Percentiles rank a stretch among this genome's conserved stretches.
Conservation (phyloP, 2,329 filamentous ascomycete genomes). For the Diaporthe citrichinensis region DNA sequence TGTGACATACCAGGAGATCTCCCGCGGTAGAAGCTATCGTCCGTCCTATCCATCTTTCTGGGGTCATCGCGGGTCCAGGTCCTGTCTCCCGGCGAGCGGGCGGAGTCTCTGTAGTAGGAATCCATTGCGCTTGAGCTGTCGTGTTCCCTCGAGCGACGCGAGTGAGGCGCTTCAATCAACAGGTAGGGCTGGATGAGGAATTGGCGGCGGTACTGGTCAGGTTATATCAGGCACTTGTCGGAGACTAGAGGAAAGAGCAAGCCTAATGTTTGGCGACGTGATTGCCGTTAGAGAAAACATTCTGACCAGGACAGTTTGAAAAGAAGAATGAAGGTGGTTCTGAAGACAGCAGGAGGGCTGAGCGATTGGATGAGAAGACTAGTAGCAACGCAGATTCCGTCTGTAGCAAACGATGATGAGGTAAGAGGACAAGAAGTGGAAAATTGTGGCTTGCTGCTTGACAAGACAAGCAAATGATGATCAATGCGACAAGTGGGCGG, state of each 20-base stretch:
- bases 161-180: conserved; percentile 4
- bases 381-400: conserved; percentile 40
- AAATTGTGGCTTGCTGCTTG: conserved; percentile 29
- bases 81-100: conserved; percentile 68
- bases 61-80: conserved; percentile 68
- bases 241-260: conserved; percentile 47
- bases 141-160: conserved; percentile 7
- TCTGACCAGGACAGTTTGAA: conserved; percentile 50
- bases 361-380: conserved; percentile 38
- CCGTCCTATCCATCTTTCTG: conserved; percentile 66
- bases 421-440: conserved; percentile 37
- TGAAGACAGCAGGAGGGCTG: conserved; percentile 35
- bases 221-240: conserved; percentile 45
- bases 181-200: neutral
- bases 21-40: conserved; percentile 74
- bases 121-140: conserved; percentile 59
- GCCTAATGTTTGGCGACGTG: conserved; percentile 66
- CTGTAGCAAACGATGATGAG: conserved; percentile 42
- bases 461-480: conserved; percentile 34
- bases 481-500: conserved; percentile 28
- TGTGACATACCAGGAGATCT: conserved; percentile 77
- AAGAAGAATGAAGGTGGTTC: conserved; percentile 39
- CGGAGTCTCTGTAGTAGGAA: conserved; percentile 69
- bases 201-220: conserved; percentile 46
- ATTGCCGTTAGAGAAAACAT: conserved; percentile 70